These are phyloP conservation scores for Cyberlindnera samutprakarnensis DNA, from an alignment of 805 yeast species.

Conservation along the genomic window DNA sequence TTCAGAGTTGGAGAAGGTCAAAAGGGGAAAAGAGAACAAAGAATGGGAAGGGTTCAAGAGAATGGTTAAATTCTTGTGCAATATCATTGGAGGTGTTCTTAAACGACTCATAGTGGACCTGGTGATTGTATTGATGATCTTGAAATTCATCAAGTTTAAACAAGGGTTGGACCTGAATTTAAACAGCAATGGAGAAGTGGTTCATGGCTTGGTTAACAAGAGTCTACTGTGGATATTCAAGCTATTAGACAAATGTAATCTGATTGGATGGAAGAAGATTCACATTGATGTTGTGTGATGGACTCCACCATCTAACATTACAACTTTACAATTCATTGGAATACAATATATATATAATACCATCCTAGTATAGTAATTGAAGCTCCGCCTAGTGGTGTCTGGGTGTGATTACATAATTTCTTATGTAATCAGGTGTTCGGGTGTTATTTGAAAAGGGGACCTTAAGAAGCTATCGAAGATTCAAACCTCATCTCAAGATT, in stretches of 20 bases:
- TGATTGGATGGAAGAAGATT: slow-evolving; percentile 15
- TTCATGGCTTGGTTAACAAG: slow-evolving; percentile 8
- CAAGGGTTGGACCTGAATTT: slow-evolving; percentile 15
- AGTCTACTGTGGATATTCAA: slow-evolving; percentile 7
- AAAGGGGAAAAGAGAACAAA: slow-evolving; percentile 5
- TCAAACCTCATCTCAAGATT: too few relatives aligned
- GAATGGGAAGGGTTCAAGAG: slow-evolving; percentile 11
- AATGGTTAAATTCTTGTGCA: slow-evolving; percentile 4
- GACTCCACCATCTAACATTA: too few relatives aligned
- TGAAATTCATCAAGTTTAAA: slow-evolving; percentile 16
- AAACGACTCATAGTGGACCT: slow-evolving; percentile 16
- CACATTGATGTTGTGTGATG: slow-evolving; percentile 10
- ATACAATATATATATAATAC: too few relatives aligned
- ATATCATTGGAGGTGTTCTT: slow-evolving; percentile 5
- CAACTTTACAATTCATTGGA: too few relatives aligned
- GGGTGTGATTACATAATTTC: too few relatives aligned
- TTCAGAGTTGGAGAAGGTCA: slow-evolving; percentile 16
- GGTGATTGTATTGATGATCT: slow-evolving; percentile 11
- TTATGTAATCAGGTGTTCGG: too few relatives aligned
- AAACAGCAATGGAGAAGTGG: slow-evolving; percentile 1
- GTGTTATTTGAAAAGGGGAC: too few relatives aligned
- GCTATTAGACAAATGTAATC: slow-evolving; percentile 11
- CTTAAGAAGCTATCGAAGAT: too few relatives aligned
- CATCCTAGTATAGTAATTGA: too few relatives aligned
- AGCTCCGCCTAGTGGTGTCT: too few relatives aligned